phyloP scores from a whole-genome alignment of 2,329 filamentous ascomycete species.

The Metarhizium robertsii region DNA sequence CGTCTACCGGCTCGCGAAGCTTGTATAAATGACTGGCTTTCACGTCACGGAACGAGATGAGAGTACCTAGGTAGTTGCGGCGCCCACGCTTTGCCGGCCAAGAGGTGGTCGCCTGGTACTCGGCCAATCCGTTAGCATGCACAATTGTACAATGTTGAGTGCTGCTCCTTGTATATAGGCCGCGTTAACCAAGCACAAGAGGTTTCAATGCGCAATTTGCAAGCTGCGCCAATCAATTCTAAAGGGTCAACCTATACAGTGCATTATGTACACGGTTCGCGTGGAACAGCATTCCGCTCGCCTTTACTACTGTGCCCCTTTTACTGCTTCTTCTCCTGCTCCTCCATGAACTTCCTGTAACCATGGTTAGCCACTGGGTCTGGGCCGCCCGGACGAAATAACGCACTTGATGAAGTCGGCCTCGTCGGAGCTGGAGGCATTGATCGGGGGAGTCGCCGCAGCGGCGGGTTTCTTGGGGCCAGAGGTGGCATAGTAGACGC shows the following conservation, averaged over 20 bases:
- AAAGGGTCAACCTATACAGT: neutral
- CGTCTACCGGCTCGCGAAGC: too few relatives aligned
- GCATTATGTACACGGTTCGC: conserved; percentile 24
- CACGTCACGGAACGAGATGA: too few relatives aligned
- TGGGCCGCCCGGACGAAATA: conserved; percentile 12
- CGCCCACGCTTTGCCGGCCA: neutral
- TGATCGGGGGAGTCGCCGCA: conserved; percentile 46
- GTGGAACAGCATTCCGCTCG: conserved; percentile 17
- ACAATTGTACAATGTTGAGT: neutral
- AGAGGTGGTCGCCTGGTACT: neutral
- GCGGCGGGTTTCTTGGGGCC: conserved; percentile 37
- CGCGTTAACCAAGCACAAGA: neutral
- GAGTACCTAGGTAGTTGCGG: too few relatives aligned
- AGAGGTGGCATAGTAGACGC: conserved; percentile 32
- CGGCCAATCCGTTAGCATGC: neutral
- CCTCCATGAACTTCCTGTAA: conserved; percentile 29
- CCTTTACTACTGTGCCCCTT: conserved; percentile 15
- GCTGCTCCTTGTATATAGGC: neutral
- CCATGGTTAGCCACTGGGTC: neutral
- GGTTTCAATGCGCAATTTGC: neutral
- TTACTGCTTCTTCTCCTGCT: conserved; percentile 33
- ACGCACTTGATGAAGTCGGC: conserved; percentile 57
- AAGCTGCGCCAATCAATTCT: neutral
- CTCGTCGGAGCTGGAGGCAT: conserved; percentile 52
- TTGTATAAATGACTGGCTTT: too few relatives aligned